A percentile compares a stretch with the other conserved stretches of the same genome.
Conservation (phyloP, 495 filamentous ascomycete species). For the Penicillium canescens region DNA sequence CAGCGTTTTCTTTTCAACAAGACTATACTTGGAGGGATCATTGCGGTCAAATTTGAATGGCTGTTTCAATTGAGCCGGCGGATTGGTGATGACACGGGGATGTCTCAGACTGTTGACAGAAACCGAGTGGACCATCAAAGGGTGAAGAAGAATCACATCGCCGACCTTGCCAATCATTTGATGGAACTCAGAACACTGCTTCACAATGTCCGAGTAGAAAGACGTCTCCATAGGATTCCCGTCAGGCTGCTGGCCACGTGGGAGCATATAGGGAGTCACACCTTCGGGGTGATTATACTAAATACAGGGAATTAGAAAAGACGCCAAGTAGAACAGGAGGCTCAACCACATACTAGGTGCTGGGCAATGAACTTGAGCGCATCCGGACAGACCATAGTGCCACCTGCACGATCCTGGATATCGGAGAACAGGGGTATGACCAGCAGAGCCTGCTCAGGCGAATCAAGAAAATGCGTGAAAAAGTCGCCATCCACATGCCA, state of each 20-base stretch:
- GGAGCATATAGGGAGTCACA: conserved; percentile 65
- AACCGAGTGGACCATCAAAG: conserved; percentile 71
- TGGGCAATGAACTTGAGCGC: conserved; percentile 58
- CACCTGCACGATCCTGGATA: conserved; percentile 60
- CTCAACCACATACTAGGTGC: conserved; percentile 44
- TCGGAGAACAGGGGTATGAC: conserved; percentile 72
- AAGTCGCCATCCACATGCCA: conserved; percentile 83
- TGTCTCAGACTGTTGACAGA: conserved; percentile 59
- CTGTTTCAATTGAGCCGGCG: conserved; percentile 60
- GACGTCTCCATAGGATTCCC: conserved; percentile 29
- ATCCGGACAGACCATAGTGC: conserved; percentile 64
- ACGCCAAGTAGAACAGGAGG: not conserved
- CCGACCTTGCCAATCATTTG: conserved; percentile 66
- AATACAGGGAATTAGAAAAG: not conserved
- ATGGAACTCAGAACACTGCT: conserved; percentile 54
- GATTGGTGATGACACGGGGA: conserved; percentile 71
- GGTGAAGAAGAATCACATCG: conserved; percentile 70
- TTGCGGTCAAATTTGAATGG: conserved; percentile 66
- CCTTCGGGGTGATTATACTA: conserved; percentile 65
- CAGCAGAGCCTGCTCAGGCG: conserved; percentile 68
- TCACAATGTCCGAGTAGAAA: conserved; percentile 57
- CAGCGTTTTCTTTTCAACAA: conserved; percentile 71
- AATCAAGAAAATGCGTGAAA: conserved; percentile 75
- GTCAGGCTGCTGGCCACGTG: conserved; percentile 45
- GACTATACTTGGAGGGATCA: conserved; percentile 55